These are phyloP conservation scores for Trichoderma endophyticum DNA, from an alignment of 2,329 filamentous ascomycete genomes.

Conservation along the genomic window DNA sequence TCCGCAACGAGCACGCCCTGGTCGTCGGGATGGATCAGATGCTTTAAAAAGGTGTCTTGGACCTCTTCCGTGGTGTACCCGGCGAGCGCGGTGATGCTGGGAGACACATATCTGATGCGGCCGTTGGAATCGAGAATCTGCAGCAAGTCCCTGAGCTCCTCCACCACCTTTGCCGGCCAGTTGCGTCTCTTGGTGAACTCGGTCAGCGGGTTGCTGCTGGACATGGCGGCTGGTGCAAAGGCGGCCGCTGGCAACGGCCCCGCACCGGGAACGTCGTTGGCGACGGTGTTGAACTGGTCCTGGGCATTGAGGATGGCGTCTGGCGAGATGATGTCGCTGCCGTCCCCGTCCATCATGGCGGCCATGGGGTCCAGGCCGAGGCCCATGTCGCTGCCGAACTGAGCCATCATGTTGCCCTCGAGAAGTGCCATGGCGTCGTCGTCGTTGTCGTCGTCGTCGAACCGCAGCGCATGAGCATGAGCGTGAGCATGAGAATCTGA, in stretches of 20 bases:
- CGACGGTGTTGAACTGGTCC: conserved; percentile 34
- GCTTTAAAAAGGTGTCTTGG: conserved; percentile 70
- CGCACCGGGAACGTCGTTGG: conserved; percentile 40
- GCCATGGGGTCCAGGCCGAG: conserved; percentile 40
- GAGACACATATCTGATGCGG: conserved; percentile 80
- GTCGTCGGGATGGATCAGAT: conserved; percentile 85
- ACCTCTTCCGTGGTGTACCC: conserved; percentile 72
- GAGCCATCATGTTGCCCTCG: conserved; percentile 10
- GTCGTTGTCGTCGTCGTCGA: background rate
- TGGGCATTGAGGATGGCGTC: conserved; percentile 33
- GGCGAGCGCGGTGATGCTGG: conserved; percentile 69
- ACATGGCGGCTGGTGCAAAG: conserved; percentile 34
- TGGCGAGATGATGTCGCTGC: background rate
- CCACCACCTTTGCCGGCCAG: conserved; percentile 85
- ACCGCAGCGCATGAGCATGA: conserved; percentile 1
- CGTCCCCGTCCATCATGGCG: conserved; percentile 17
- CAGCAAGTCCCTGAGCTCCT: conserved; percentile 84
- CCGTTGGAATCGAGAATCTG: conserved; percentile 85
- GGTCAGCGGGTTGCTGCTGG: conserved; percentile 42
- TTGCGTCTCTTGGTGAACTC: conserved; percentile 62
- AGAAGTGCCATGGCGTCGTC: conserved; percentile 18
- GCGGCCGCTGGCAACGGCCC: conserved; percentile 41
- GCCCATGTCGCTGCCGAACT: conserved; percentile 33
- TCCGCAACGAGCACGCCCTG: conserved; percentile 78
- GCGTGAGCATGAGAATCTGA: background rate